A percentile compares a stretch with the other conserved stretches of the same genome.
phyloP scores from a whole-genome alignment of 176 grass and related monocot species.

The Thinopyrum elongatum region DNA sequence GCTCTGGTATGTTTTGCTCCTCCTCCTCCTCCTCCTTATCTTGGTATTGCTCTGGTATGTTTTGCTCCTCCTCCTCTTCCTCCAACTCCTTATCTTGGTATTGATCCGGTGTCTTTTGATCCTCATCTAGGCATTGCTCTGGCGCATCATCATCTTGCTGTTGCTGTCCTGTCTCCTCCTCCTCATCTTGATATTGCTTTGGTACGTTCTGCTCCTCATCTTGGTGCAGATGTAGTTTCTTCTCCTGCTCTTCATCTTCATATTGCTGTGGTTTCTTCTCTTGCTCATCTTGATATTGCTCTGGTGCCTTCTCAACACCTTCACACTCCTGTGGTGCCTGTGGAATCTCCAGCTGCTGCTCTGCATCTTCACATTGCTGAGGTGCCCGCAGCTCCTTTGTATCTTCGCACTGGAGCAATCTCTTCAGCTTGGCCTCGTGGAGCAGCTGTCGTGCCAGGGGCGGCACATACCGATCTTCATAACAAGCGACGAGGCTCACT shows the following conservation, averaged over 20 bases:
- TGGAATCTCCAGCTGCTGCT: constrained; percentile 22
- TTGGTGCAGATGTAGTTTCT: background rate
- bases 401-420: constrained; percentile 31
- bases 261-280: background rate
- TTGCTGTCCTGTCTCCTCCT: constrained; percentile 15
- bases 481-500: constrained; percentile 24
- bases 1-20: background rate
- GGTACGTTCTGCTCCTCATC: constrained; percentile 13
- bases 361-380: constrained; percentile 22
- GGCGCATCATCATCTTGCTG: constrained; percentile 4
- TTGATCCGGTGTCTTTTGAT: background rate
- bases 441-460: constrained; percentile 10
- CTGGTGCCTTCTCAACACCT: constrained; percentile 18
- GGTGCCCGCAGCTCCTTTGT: constrained; percentile 15
- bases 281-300: constrained; percentile 24
- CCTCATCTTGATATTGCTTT: background rate
- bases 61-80: constrained; percentile 11
- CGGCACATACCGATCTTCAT: constrained; percentile 31
- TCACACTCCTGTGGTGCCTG: constrained; percentile 1
- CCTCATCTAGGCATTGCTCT: constrained; percentile 8
- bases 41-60: background rate
- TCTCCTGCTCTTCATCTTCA: constrained; percentile 26
- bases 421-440: constrained; percentile 35
- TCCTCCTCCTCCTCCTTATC: constrained; percentile 23
- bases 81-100: constrained; percentile 22